Evolutionary conservation across 768 basidiomycete genomes (phyloP).

Genomic region (Chalciporus sphaerocephalus): DNA sequence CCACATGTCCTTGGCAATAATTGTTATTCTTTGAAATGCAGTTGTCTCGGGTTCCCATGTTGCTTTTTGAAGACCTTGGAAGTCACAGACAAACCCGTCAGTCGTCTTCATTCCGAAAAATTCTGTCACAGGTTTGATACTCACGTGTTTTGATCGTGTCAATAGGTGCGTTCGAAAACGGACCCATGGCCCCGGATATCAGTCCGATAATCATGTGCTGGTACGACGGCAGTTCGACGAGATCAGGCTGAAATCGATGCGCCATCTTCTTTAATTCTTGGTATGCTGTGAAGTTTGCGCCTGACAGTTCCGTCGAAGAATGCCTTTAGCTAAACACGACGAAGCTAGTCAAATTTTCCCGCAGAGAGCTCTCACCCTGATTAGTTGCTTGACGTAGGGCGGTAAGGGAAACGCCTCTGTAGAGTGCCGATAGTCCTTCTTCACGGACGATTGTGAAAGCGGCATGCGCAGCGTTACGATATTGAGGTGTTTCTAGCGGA

Average conservation of each 20-base stretch:
- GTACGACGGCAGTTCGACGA: slow-evolving; percentile 80
- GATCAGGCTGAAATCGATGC: slow-evolving; percentile 71
- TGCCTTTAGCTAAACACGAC: not conserved
- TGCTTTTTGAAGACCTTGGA: slow-evolving; percentile 78
- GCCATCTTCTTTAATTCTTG: slow-evolving; percentile 91
- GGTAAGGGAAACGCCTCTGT: slow-evolving; percentile 90
- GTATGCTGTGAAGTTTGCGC: slow-evolving; percentile 97
- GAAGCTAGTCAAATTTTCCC: slow-evolving; percentile 8
- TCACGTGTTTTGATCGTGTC: slow-evolving; percentile 93
- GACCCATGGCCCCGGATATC: slow-evolving; percentile 96
- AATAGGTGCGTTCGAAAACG: slow-evolving; percentile 95
- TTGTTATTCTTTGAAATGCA: slow-evolving; percentile 72
- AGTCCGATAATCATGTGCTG: slow-evolving; percentile 95
- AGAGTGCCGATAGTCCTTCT: slow-evolving; percentile 80
- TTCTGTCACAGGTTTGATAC: slow-evolving; percentile 24
- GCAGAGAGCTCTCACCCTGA: slow-evolving; percentile 59
- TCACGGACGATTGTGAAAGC: slow-evolving; percentile 92
- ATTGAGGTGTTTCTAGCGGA: slow-evolving; percentile 88
- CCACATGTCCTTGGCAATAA: slow-evolving; percentile 93
- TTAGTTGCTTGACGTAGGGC: slow-evolving; percentile 96
- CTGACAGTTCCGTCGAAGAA: slow-evolving; percentile 33
- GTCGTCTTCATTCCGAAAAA: slow-evolving; percentile 56
- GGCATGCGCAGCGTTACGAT: slow-evolving; percentile 95
- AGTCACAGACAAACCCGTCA: slow-evolving; percentile 1
- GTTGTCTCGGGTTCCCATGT: slow-evolving; percentile 67